These are phyloP conservation scores for Aspergillus vadensis DNA, from an alignment of 2,329 filamentous ascomycete species.

Conservation along the genomic window DNA sequence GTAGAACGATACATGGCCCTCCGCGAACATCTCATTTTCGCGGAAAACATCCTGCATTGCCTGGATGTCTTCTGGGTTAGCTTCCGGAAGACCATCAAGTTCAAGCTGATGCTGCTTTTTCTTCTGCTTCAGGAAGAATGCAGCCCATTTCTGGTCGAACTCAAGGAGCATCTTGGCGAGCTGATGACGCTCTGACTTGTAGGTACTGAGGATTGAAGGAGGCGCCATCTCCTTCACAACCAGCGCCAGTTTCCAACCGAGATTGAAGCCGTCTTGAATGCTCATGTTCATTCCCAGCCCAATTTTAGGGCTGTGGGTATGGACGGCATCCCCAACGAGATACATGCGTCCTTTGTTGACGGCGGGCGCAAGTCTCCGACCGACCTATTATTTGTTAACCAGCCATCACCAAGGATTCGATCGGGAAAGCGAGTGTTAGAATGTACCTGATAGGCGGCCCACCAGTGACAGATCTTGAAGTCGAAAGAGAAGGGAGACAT, in stretches of 20 bases:
- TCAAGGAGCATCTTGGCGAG: slow-evolving; percentile 67
- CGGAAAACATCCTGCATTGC: slow-evolving; percentile 10
- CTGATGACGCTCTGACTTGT: slow-evolving; percentile 54
- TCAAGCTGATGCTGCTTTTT: background rate
- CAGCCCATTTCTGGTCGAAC: slow-evolving; percentile 52
- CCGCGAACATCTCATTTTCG: slow-evolving; percentile 5
- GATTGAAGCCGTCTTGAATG: slow-evolving; percentile 55
- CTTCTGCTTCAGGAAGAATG: slow-evolving; percentile 6
- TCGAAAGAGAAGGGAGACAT: slow-evolving; percentile 10
- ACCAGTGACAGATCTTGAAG: slow-evolving; percentile 19
- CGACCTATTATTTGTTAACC: slow-evolving; percentile 3
- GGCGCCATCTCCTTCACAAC: slow-evolving; percentile 46
- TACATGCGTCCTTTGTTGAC: slow-evolving; percentile 15
- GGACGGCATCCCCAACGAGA: slow-evolving; percentile 14
- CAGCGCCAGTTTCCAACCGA: slow-evolving; percentile 57
- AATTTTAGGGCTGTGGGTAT: slow-evolving; percentile 17
- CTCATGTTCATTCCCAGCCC: slow-evolving; percentile 29
- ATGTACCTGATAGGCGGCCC: slow-evolving; percentile 15
- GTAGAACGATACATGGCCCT: slow-evolving; percentile 11
- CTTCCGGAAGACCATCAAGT: background rate
- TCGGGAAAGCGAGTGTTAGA: background rate
- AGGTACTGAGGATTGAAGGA: slow-evolving; percentile 51
- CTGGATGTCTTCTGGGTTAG: background rate
- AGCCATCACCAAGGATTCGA: background rate
- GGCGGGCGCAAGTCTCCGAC: slow-evolving; percentile 13